Evolutionary conservation across 352 stramenopile species (phyloP).

Genomic region (Globisporangium echinulatum): DNA sequence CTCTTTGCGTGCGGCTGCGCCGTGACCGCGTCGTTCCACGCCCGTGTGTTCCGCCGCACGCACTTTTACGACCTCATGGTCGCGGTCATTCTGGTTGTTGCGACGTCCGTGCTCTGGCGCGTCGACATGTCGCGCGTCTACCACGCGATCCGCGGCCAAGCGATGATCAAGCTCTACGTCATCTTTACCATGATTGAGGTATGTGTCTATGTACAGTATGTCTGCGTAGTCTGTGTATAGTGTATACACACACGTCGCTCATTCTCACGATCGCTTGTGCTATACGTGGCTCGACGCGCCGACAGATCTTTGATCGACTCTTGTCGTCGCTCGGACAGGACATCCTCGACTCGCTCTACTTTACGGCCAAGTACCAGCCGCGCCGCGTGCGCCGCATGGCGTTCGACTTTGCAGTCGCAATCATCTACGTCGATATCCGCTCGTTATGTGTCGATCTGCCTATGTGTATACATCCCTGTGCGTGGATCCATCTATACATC

Average conservation of each 20-base stretch:
- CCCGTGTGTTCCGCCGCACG: constrained; percentile 72
- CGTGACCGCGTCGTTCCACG: constrained; percentile 70
- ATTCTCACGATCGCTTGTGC: too few relatives aligned
- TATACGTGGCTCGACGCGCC: too few relatives aligned
- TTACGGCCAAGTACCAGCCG: constrained; percentile 74
- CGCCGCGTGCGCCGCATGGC: constrained; percentile 63
- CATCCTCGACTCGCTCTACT: constrained; percentile 94
- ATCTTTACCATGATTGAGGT: constrained; percentile 97
- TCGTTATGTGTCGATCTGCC: neutral
- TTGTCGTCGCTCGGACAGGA: constrained; percentile 96
- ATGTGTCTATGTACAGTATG: neutral
- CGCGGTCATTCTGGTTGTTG: constrained; percentile 71
- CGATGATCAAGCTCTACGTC: constrained; percentile 99
- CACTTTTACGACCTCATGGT: constrained; percentile 92
- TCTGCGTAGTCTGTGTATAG: neutral
- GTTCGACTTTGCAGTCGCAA: constrained; percentile 69
- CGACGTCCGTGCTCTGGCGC: constrained; percentile 64
- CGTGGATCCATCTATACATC: too few relatives aligned
- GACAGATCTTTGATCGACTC: constrained; percentile 93
- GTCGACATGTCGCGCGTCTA: constrained; percentile 97
- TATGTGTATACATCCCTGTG: too few relatives aligned
- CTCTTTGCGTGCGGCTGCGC: constrained; percentile 70
- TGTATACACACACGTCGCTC: too few relatives aligned
- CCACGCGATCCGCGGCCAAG: constrained; percentile 96
- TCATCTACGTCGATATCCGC: constrained; percentile 70